Percentiles rank a stretch among this genome's conserved stretches.
phyloP scores from a whole-genome alignment of 2,329 filamentous ascomycete species.

The Monilinia aucupariae region DNA sequence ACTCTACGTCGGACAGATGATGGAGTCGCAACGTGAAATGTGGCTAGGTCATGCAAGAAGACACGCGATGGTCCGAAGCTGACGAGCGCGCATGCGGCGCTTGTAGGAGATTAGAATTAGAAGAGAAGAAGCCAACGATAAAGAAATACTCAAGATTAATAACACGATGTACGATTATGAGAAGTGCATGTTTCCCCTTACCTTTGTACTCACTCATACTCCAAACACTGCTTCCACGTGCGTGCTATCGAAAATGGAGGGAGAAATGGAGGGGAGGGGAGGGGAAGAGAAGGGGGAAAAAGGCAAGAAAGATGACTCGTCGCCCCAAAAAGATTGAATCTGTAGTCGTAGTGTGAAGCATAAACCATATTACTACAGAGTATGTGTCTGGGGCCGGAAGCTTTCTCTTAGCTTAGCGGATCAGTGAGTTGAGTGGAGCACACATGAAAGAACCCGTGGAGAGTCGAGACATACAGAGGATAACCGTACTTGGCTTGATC shows the following conservation, averaged over 20 bases:
- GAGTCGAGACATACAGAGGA: neutral
- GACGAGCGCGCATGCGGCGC: constrained; percentile 15
- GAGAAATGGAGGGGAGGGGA: neutral
- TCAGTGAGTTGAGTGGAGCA: neutral
- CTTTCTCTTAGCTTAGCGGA: constrained; percentile 11
- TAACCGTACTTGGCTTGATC: neutral
- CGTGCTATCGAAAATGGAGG: neutral
- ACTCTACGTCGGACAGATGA: constrained; percentile 15
- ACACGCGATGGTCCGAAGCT: constrained; percentile 8
- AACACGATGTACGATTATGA: neutral
- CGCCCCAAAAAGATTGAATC: too few species aligned
- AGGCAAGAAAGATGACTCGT: too few species aligned
- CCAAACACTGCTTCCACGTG: neutral
- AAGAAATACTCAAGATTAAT: neutral
- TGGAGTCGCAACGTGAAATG: constrained; percentile 16
- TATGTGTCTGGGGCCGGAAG: constrained; percentile 8
- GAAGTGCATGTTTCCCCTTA: too few species aligned
- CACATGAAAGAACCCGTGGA: too few species aligned
- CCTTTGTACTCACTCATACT: constrained; percentile 5
- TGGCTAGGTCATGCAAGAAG: constrained; percentile 14
- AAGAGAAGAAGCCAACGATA: neutral
- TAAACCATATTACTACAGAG: too few species aligned
- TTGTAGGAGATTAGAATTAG: constrained; percentile 4
- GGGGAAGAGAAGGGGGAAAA: too few species aligned
- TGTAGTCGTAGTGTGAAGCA: too few species aligned